A percentile compares a stretch with the other conserved stretches of the same genome.
phyloP scores from a whole-genome alignment of 345 rosid species.

The Durio zibethinus region DNA sequence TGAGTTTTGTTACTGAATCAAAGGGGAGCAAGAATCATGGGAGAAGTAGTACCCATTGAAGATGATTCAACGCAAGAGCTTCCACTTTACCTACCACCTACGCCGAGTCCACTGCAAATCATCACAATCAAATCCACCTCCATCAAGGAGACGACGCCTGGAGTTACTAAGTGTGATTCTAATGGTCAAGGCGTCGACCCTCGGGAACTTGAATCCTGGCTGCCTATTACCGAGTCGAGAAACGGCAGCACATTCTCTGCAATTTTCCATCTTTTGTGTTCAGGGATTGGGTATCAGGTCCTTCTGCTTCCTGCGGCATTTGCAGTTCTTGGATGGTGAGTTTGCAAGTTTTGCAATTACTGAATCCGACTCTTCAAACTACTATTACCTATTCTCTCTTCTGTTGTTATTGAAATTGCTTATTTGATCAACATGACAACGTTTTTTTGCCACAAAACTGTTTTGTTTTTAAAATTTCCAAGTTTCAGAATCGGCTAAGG shows the following conservation, averaged over 20 bases:
- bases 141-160: background rate
- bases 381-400: background rate
- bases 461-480: background rate
- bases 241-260: constrained; percentile 22
- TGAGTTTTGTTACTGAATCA: background rate
- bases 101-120: background rate
- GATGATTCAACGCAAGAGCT: background rate
- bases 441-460: background rate
- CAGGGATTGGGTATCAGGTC: constrained; percentile 43
- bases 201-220: constrained; percentile 35
- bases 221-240: constrained; percentile 52
- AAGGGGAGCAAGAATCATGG: background rate
- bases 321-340: constrained; percentile 46
- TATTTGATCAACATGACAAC: background rate
- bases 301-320: constrained; percentile 46
- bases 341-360: constrained; percentile 17
- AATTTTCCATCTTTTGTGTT: constrained; percentile 35
- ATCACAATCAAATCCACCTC: background rate
- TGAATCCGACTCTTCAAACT: background rate
- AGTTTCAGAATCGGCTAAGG: background rate
- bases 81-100: background rate
- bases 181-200: background rate
- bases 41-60: constrained; percentile 1
- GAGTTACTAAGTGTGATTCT: background rate
- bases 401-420: background rate